Evolutionary conservation across 768 basidiomycete species (phyloP).

Genomic region (Lactarius vividus): DNA sequence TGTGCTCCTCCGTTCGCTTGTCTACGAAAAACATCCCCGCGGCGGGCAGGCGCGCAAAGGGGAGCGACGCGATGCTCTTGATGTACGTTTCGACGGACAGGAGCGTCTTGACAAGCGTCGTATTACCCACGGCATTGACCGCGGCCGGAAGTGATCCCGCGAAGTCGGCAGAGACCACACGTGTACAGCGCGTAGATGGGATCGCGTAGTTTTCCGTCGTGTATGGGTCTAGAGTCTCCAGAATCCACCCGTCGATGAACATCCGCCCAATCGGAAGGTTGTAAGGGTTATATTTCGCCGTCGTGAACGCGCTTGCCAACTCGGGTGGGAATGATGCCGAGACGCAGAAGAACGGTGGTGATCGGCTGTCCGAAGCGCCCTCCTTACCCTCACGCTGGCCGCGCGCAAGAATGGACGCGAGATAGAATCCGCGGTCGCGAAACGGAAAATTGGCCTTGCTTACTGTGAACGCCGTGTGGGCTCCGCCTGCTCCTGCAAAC

Average conservation of each 20-base stretch:
- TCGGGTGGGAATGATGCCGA: slow-evolving; percentile 79
- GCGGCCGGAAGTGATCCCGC: slow-evolving; percentile 82
- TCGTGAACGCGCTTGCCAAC: slow-evolving; percentile 51
- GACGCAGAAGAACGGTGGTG: slow-evolving; percentile 75
- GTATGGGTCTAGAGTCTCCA: slow-evolving; percentile 96
- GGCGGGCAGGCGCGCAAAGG: slow-evolving; percentile 67
- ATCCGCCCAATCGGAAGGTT: slow-evolving; percentile 73
- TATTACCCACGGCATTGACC: slow-evolving; percentile 83
- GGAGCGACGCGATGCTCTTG: slow-evolving; percentile 61
- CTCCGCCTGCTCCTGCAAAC: slow-evolving; percentile 60
- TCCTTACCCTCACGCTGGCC: slow-evolving; percentile 37
- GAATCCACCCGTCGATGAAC: slow-evolving; percentile 90
- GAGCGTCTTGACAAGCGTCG: slow-evolving; percentile 67
- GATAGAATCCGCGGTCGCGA: slow-evolving; percentile 81
- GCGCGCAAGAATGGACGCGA: slow-evolving; percentile 75
- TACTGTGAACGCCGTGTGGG: slow-evolving; percentile 67
- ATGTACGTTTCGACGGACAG: slow-evolving; percentile 71
- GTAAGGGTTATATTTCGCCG: slow-evolving; percentile 73
- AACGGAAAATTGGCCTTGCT: slow-evolving; percentile 86
- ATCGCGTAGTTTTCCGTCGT: slow-evolving; percentile 92
- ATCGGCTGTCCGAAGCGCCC: slow-evolving; percentile 28
- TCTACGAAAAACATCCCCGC: slow-evolving; percentile 58
- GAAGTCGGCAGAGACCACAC: slow-evolving; percentile 82
- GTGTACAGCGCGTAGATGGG: slow-evolving; percentile 86
- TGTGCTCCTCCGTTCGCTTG: slow-evolving; percentile 47